Evolutionary conservation across 2,329 filamentous ascomycete genomes (phyloP).

Genomic region (Didymella exigua): DNA sequence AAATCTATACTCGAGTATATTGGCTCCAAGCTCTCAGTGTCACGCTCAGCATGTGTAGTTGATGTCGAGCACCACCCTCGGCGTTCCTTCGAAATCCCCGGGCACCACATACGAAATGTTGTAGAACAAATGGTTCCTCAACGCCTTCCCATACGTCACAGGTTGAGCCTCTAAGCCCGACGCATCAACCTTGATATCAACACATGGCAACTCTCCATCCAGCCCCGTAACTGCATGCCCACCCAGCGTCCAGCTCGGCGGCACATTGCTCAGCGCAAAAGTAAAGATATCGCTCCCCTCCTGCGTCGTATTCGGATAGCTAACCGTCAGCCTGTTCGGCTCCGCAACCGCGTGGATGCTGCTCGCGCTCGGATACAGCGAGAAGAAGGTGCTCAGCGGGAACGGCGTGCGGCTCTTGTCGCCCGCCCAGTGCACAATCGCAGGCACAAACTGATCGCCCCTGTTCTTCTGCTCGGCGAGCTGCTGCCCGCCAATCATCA

Average conservation of each 20-base stretch:
- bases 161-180: conserved; percentile 47
- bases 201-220: conserved; percentile 37
- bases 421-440: conserved; percentile 55
- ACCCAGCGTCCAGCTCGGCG: conserved; percentile 24
- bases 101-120: conserved; percentile 57
- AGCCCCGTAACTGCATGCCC: conserved; percentile 20
- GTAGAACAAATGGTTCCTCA: conserved; percentile 53
- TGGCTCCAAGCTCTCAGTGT: neutral
- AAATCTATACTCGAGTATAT: neutral
- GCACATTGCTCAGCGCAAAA: conserved; percentile 25
- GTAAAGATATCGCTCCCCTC: conserved; percentile 28
- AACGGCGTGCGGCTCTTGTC: conserved; percentile 45
- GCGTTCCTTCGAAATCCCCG: conserved; percentile 47
- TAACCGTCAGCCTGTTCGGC: conserved; percentile 26
- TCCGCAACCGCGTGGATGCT: conserved; percentile 51
- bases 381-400: conserved; percentile 22
- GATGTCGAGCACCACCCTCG: conserved; percentile 45
- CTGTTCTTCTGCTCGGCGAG: conserved; percentile 21
- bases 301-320: conserved; percentile 29
- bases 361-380: conserved; percentile 49
- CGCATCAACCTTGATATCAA: conserved; percentile 49
- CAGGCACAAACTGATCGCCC: conserved; percentile 47
- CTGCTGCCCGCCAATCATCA: conserved; percentile 51
- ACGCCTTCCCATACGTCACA: conserved; percentile 45
- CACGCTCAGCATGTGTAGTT: conserved; percentile 42